These are phyloP conservation scores for Monosporozyma siamensis DNA, from an alignment of 805 yeast species.

Conservation along the genomic window DNA sequence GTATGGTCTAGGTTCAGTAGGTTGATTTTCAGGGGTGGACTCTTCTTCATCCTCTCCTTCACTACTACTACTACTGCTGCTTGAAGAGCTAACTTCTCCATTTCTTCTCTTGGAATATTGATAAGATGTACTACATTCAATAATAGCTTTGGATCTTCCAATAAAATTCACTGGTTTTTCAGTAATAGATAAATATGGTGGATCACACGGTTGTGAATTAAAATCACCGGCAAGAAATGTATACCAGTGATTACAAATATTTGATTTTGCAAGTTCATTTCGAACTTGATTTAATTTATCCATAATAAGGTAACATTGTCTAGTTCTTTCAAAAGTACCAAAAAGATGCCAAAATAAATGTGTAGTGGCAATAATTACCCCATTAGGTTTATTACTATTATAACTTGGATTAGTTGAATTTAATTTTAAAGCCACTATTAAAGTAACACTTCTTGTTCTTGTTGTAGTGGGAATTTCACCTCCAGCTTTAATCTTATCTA, in stretches of 20 bases:
- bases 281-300: conserved; percentile 44
- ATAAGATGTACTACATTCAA: conserved; percentile 53
- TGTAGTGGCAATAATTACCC: conserved; percentile 70
- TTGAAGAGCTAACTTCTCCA: too few species aligned
- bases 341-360: conserved; percentile 94
- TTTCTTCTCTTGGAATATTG: conserved; percentile 40
- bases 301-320: conserved; percentile 64
- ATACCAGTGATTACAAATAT: conserved; percentile 26
- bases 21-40: conserved; percentile 35
- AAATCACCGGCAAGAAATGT: conserved; percentile 78
- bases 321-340: conserved; percentile 79
- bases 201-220: conserved; percentile 75
- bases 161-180: conserved; percentile 46
- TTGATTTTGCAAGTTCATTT: conserved; percentile 25
- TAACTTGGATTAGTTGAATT: conserved; percentile 27
- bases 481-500: conserved; percentile 45
- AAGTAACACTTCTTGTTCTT: conserved; percentile 59
- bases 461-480: conserved; percentile 39
- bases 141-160: conserved; percentile 41
- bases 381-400: conserved; percentile 28
- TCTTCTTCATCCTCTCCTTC: conserved; percentile 36
- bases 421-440: conserved; percentile 47
- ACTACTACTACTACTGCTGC: background rate
- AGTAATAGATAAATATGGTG: conserved; percentile 70
- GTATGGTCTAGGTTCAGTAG: conserved; percentile 51